phyloP scores from a whole-genome alignment of 1,284 basidiomycete genomes.

The Tilletia indica region DNA sequence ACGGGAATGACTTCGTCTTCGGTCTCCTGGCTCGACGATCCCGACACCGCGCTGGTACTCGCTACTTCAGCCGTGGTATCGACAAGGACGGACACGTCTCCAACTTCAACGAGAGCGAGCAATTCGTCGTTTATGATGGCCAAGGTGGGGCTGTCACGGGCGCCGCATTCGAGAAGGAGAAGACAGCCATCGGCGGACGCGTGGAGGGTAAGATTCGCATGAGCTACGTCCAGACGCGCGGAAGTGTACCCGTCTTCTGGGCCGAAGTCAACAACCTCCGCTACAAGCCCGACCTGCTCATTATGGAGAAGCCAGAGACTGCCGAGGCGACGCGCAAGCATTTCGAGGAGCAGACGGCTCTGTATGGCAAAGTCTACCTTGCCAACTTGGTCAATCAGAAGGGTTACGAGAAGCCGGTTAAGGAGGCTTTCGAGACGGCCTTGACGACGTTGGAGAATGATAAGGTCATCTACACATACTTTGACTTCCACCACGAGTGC shows the following conservation, averaged over 20 bases:
- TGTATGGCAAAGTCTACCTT: constrained; percentile 78
- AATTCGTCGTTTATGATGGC: constrained; percentile 62
- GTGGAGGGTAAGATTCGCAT: constrained; percentile 67
- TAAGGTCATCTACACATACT: constrained; percentile 84
- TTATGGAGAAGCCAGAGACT: constrained; percentile 87
- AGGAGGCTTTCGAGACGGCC: constrained; percentile 87
- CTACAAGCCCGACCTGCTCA: constrained; percentile 93
- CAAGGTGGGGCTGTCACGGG: constrained; percentile 10
- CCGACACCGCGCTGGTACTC: constrained; percentile 88
- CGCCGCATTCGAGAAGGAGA: constrained; percentile 6
- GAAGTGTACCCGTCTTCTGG: constrained; percentile 93
- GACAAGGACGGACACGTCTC: constrained; percentile 65
- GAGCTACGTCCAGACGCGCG: constrained; percentile 78
- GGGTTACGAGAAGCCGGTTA: constrained; percentile 89
- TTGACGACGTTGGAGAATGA: constrained; percentile 65
- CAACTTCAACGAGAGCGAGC: constrained; percentile 60
- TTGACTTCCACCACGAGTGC: constrained; percentile 97
- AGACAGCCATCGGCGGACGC: constrained; percentile 31
- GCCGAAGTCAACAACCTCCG: constrained; percentile 92
- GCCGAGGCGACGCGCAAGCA: constrained; percentile 72
- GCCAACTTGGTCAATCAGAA: constrained; percentile 95
- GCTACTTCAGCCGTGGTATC: constrained; percentile 93
- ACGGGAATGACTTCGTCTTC: constrained; percentile 76
- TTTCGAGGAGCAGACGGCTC: constrained; percentile 70
- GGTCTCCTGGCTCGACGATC: constrained; percentile 89